Base-by-base conservation (phyloP, 331 rosid species). In the Stylosanthes scabra region DNA sequence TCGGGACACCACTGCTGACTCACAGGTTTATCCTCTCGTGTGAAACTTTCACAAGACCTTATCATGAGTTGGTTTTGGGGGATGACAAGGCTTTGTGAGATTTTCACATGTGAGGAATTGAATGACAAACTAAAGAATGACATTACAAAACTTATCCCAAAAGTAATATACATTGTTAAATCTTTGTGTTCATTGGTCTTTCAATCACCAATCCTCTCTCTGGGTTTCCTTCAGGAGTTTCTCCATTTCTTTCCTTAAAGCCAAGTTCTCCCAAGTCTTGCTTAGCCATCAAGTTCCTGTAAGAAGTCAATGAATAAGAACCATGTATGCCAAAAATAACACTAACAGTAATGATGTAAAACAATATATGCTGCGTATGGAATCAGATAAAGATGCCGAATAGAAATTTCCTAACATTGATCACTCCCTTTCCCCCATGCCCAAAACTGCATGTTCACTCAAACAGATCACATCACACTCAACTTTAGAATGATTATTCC, bases 201-300 rank as follows among this genome's bases (percentile, higher is more conserved):
- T 76, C 37, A 59, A 67, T 68, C 72, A 66, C 72, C 82, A 63
- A 88, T 78, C 66, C 80, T 85, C 59, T 88, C 75, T 0, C 71
- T 37, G 51, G 41, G 71, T 56, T 71, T 83, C 74, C 94, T n/a
- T 59, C 77, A 51, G 74, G 74, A 64, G 78, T 64, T 76, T 77
- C 87, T 64, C n/a, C 76, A 66, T 66, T 84, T 50, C 13, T 60
- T 75, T 41, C 86, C 78, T 73, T 84, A 69, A 94, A 94, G 74
- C 99, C 99, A 66, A 94, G 97, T 81, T 94, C 97, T 11, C 88
- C 71, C 89, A 94, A 78, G 87, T 91, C 97, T 78, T 94, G 99
- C 68, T 91, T 91, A 45, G 99, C 99, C 99, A 94, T 94, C 86
- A 91, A 87, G 82, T 94, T 94, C 91, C 97, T 94, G 88, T 74